Evolutionary conservation across 208 protist genomes (phyloP), one percentile per base, ranked within the genome.

Genomic region (Leishmania tropica): DNA sequence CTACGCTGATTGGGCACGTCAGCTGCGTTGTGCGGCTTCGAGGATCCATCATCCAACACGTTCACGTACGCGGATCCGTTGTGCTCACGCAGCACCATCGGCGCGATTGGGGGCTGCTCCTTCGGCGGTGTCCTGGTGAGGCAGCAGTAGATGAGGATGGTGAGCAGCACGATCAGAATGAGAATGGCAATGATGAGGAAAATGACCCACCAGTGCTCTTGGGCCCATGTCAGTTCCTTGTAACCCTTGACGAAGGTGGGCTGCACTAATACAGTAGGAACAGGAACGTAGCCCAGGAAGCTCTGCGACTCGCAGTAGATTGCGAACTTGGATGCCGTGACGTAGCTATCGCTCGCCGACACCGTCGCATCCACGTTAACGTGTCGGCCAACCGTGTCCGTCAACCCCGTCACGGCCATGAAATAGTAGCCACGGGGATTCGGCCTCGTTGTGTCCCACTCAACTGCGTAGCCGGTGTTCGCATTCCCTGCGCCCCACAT

Each of bases 1-100:
- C 37, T 54, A 24, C 4, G 51, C 47, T 62, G 17, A 7, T 15
- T 2, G 68, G 31, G 35, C 37, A 21, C 37, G 35, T 47, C 28
- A 4, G 37, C 2, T 1, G 73, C 13, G 8, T 51, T 42, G 15
- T 65, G 72, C 42, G 73, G 70, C 78, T 85, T 85, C 11, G 82
- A 40, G 5, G 77, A 74, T 0, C 53, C 28, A 31, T 68, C 77
- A 51, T 82, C 82, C 19, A 75, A 79, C 13, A 40, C 77, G 35
- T 82, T 81, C 60, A 81, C 74, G 82, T 85, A 85, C 21, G 73
- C 62, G 35, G 47, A 24, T 11, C 89, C 89, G 7, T 85, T 79
- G 37, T 83, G 83, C 85, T 93, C 89, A 40, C 89, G 89, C 80
- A 90, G 48, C 77, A 93, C 89, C 86, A 93, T 83, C 56, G 80